Conservation (phyloP, 148 eudicot genomes). For the Hydrangea macrophylla region DNA sequence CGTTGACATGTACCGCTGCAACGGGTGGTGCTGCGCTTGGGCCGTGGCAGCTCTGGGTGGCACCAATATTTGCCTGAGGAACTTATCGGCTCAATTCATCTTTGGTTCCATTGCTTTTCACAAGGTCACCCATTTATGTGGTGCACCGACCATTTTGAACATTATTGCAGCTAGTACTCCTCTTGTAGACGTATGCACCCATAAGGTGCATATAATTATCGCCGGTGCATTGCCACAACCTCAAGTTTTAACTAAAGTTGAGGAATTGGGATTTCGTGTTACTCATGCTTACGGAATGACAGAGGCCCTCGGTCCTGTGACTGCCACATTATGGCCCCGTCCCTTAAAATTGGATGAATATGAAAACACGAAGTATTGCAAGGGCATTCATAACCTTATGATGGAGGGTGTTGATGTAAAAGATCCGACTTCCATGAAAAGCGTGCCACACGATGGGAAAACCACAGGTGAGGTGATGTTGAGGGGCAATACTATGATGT, state of each 20-base stretch:
- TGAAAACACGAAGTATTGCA: neutral
- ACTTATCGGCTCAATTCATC: constrained; percentile 38
- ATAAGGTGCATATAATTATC: constrained; percentile 36
- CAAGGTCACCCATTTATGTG: constrained; percentile 56
- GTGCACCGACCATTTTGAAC: constrained; percentile 58
- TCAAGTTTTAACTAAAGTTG: constrained; percentile 19
- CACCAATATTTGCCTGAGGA: constrained; percentile 52
- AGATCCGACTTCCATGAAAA: constrained; percentile 27
- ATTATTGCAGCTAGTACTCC: constrained; percentile 39
- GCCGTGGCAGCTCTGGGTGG: constrained; percentile 67
- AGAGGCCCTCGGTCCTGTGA: constrained; percentile 33
- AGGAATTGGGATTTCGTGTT: constrained; percentile 24
- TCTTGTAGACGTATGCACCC: constrained; percentile 10
- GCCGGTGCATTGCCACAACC: constrained; percentile 63
- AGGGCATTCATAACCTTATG: constrained; percentile 17
- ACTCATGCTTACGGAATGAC: constrained; percentile 39
- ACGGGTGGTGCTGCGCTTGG: constrained; percentile 63
- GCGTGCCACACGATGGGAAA: constrained; percentile 35
- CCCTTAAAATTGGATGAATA: too few species aligned
- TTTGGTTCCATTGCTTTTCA: constrained; percentile 35
- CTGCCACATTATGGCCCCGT: neutral
- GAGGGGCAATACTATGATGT: constrained; percentile 34
- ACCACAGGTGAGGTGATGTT: constrained; percentile 38
- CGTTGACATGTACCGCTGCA: constrained; percentile 46
- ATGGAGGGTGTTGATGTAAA: constrained; percentile 40